Conservation (phyloP, 805 yeast genomes). For the Candida ipomoeae region DNA sequence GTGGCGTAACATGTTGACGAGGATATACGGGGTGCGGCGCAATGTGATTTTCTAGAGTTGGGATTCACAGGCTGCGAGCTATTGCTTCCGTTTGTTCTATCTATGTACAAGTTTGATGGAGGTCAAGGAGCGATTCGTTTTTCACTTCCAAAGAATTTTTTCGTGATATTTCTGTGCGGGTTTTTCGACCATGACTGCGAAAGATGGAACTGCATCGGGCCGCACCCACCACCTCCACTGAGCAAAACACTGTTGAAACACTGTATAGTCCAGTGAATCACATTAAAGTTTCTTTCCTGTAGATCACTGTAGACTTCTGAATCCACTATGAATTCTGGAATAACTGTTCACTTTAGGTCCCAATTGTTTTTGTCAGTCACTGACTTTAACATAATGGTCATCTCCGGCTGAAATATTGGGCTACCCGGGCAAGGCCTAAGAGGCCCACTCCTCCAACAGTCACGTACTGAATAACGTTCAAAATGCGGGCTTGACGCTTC, state of each 20-base stretch:
- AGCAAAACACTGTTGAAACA: too few species aligned
- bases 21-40: background rate
- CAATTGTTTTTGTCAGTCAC: too few species aligned
- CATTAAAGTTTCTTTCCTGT: too few species aligned
- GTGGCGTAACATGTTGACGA: conserved; percentile 14
- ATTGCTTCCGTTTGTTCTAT: conserved; percentile 1
- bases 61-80: background rate
- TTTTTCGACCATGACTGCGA: conserved; percentile 1
- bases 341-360: too few species aligned
- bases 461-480: conserved; percentile 31
- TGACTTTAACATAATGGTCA: background rate
- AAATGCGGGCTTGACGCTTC: conserved; percentile 49
- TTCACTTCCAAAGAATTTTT: background rate
- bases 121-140: conserved; percentile 1
- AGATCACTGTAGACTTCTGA: too few species aligned
- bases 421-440: conserved; percentile 12
- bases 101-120: conserved; percentile 6
- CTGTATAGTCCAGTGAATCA: too few species aligned
- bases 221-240: background rate
- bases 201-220: conserved; percentile 1
- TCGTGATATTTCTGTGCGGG: conserved; percentile 2
- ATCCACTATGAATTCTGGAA: too few species aligned
- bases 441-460: conserved; percentile 12
- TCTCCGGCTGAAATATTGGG: conserved; percentile 7
- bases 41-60: background rate